Base-by-base conservation (phyloP, 768 basidiomycete species). In the Mycena olivaceomarginata region DNA sequence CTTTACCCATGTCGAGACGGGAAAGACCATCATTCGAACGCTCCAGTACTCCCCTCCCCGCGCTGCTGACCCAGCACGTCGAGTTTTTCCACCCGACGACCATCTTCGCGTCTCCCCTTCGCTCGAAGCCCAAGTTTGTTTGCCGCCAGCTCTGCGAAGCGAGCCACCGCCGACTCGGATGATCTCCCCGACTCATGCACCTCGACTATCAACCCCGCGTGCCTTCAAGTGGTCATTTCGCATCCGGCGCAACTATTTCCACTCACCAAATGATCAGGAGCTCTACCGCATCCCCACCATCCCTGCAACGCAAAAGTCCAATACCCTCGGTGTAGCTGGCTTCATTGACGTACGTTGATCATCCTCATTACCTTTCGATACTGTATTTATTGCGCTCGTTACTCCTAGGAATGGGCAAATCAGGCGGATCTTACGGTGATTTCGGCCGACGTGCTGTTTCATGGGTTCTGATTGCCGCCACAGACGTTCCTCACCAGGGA, bases 211-310 rank as follows among this genome's bases (percentile, higher is more conserved):
- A 80, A 77, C 37, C 82, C 82, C 10, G 75, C 80, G 16, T 82
- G 82, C 72, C 77, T 83, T 6, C 67, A 67, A 46, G 67, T 56
- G 20, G 67, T 41, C 64, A 65, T 46, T 65, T 65, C 45, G 64
- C 41, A 3, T 48, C 64, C 25, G 43, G 64, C 64, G 43, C 64
- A 65, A 65, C 46, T 48, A 66, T 48, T 57, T 51, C 48, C 60
- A 70, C 78, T 60, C 22, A 65, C 45, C 43, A 45, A 64, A 64
- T 22, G 41, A 64, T 64, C 81, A 80, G 65, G 79, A 73, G 18
- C 51, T 82, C 37, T 82, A 82, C 78, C 75, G 78, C 31, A 81
- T 82, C 72, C 82, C 82, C 46, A 72, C 77, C 13, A 78, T 80
- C 22, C 39, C 43, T 15, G 78, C 80, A 20, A 79, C 78, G 13